Percentiles rank a stretch among this genome's conserved stretches.
These are phyloP conservation scores for Flueggea neowawraea DNA, from an alignment of 441 rosid species.

Conservation along the genomic window DNA sequence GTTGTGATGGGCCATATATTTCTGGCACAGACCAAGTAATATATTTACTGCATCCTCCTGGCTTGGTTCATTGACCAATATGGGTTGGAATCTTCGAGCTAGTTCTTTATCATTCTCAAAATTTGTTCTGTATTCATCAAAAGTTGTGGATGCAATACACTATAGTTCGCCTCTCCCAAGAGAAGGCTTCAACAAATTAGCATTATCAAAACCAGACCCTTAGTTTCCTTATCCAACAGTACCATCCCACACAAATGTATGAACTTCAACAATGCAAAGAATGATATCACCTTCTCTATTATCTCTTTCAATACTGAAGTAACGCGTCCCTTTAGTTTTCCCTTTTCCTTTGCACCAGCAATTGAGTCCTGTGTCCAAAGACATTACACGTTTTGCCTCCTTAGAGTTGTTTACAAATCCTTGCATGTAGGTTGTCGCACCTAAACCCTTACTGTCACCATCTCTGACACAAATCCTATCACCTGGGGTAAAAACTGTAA, in stretches of 20 bases:
- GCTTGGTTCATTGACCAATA: constrained; percentile 77
- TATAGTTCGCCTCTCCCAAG: constrained; percentile 99
- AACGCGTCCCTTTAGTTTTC: constrained; percentile 96
- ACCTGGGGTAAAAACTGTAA: too few species aligned
- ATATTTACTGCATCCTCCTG: constrained; percentile 83
- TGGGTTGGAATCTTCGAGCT: constrained; percentile 94
- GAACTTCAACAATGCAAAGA: constrained; percentile 95
- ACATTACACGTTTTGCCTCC: constrained; percentile 63
- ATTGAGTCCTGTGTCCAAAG: constrained; percentile 97
- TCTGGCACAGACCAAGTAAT: constrained; percentile 79
- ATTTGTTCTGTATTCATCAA: constrained; percentile 85
- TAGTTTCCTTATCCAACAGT: constrained; percentile 87
- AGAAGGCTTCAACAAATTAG: constrained; percentile 92
- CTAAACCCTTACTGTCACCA: too few species aligned
- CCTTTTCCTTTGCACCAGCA: constrained; percentile 98
- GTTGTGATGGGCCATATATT: constrained; percentile 91
- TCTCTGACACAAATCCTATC: too few species aligned
- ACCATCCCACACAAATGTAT: constrained; percentile 94
- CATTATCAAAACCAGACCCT: constrained; percentile 96
- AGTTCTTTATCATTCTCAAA: constrained; percentile 93
- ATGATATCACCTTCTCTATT: constrained; percentile 95
- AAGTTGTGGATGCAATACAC: constrained; percentile 97
- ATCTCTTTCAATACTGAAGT: constrained; percentile 81
- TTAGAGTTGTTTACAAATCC: too few species aligned
- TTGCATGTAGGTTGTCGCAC: too few species aligned